Base-by-base conservation (phyloP, 257 asterid species). In the Salvia rosmarinus region DNA sequence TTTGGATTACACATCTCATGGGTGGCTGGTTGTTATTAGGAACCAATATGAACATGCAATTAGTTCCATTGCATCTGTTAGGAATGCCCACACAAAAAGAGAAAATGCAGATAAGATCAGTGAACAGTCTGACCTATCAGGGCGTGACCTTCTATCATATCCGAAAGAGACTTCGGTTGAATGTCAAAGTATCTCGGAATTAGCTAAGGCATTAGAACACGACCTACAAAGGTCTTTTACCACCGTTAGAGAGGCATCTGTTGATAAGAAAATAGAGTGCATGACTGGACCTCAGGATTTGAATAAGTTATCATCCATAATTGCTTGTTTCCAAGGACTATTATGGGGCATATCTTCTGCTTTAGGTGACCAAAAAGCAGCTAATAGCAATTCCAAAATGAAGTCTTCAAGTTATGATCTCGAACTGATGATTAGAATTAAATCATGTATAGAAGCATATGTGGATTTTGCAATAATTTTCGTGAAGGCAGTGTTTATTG, bases 241-340 rank as follows among this genome's bases (percentile, higher is more conserved):
- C 61, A 67, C 68, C 70, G 58, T 76, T 61, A 79, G 72, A 67
- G 80, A 73, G 73, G 51, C 56, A 21, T 61, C 66, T 70, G 44
- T 44, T 58, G 79, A 70, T 72, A 72, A 78, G 74, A 73, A 80
- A 72, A 52, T 56, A 71, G 85, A 77, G 72, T 50, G 70, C 68
- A 19, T 77, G 32, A 62, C 82, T 34, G 85, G 73, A 64, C 55
- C 57, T 76, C 80, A 67, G 68, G 84, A 82, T 72, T 73, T 85
- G 54, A 83, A 75, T 68, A 83, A 84, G 81, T 75, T 88, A 55
- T 85, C 93, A 56, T 68, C 92, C 37, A 51, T 71, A 11, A 54
- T 85, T 67, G 80, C 97, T 67, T 89, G 95, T 83, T 77, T 75
- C 69, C 92, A 86, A 77, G 97, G 96, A 72, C 79, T 89, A 54